phyloP scores from a whole-genome alignment of 2,329 filamentous ascomycete genomes.

The Hirsutella rhossiliensis region DNA sequence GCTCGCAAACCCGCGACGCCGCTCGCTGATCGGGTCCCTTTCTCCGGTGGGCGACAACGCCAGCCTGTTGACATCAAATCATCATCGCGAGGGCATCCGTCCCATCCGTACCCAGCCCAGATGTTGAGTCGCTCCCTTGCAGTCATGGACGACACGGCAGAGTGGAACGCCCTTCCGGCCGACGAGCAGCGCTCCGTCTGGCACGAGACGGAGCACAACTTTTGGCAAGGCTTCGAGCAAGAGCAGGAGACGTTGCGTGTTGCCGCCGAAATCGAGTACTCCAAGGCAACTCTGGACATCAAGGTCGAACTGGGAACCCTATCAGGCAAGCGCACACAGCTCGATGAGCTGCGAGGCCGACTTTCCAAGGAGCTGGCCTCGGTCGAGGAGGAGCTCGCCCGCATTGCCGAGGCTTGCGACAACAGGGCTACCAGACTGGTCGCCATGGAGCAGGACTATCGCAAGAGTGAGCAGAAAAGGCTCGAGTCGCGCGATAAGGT shows the following conservation, averaged over 20 bases:
- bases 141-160: conserved; percentile 8
- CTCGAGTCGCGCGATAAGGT: conserved; percentile 16
- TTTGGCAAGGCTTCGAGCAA: conserved; percentile 17
- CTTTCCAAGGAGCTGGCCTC: conserved; percentile 18
- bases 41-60: too few relatives aligned
- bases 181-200: conserved; percentile 21
- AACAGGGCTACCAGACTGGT: conserved; percentile 21
- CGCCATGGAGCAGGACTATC: conserved; percentile 19
- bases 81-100: too few relatives aligned
- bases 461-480: conserved; percentile 13
- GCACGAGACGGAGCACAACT: conserved; percentile 22
- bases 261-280: conserved; percentile 13
- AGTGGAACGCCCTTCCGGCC: conserved; percentile 16
- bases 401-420: conserved; percentile 16
- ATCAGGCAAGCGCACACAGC: conserved; percentile 13
- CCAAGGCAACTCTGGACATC: conserved; percentile 11
- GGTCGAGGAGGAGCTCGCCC: conserved; percentile 25
- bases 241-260: conserved; percentile 12
- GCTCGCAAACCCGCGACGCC: too few relatives aligned
- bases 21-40: too few relatives aligned
- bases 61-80: too few relatives aligned
- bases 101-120: too few relatives aligned
- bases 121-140: too few relatives aligned
- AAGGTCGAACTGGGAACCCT: conserved; percentile 17
- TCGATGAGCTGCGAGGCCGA: conserved; percentile 15